Percentiles rank a stretch among this genome's conserved stretches.
Evolutionary conservation across 345 rosid species (phyloP).

Genomic region (Conringia planisiliqua): DNA sequence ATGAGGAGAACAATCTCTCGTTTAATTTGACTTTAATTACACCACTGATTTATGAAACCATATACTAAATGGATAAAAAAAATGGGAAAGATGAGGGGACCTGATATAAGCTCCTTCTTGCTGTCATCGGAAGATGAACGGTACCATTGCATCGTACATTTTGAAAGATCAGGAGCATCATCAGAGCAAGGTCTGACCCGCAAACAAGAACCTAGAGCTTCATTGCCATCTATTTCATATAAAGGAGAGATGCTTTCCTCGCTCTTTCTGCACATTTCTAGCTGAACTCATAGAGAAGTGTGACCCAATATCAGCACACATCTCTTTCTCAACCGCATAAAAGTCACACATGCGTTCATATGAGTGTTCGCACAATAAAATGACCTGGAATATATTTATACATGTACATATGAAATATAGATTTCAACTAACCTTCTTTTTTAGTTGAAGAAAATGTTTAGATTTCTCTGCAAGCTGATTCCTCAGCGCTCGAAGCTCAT

Average conservation of each 20-base stretch:
- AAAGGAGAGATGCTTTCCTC: slow-evolving; percentile 46
- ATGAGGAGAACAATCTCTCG: neutral
- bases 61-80: neutral
- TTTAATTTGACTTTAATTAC: neutral
- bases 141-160: slow-evolving; percentile 80
- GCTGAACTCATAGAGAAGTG: slow-evolving; percentile 41
- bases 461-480: slow-evolving; percentile 81
- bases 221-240: slow-evolving; percentile 83
- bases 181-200: slow-evolving; percentile 62
- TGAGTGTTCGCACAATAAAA: neutral
- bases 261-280: slow-evolving; percentile 58
- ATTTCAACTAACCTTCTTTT: slow-evolving; percentile 52
- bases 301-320: slow-evolving; percentile 3
- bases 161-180: slow-evolving; percentile 65
- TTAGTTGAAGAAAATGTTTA: slow-evolving; percentile 64
- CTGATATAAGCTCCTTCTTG: slow-evolving; percentile 86
- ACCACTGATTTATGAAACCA: neutral
- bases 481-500: slow-evolving; percentile 78
- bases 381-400: neutral
- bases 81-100: slow-evolving; percentile 31
- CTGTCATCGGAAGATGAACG: slow-evolving; percentile 68
- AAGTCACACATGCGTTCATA: slow-evolving; percentile 2
- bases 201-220: slow-evolving; percentile 77
- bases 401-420: neutral
- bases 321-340: neutral